Percentiles rank a stretch among this genome's conserved stretches.
These are phyloP conservation scores for Fusarium sp. DNA, from an alignment of 2,329 filamentous ascomycete genomes.

Conservation along the genomic window DNA sequence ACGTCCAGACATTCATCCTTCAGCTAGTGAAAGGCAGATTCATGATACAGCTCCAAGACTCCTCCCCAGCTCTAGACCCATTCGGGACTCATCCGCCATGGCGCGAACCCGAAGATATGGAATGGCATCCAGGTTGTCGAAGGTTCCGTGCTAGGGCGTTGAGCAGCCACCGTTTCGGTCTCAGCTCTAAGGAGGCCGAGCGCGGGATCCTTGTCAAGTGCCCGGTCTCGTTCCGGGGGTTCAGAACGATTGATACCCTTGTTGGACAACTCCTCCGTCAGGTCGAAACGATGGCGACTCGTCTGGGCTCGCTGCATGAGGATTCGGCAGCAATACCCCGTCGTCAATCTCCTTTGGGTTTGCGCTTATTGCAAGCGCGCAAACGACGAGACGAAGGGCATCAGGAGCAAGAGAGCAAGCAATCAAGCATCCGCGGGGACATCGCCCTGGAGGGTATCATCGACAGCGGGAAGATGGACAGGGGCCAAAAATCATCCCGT, in stretches of 20 bases:
- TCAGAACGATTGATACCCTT: slow-evolving; percentile 18
- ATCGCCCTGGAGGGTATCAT: slow-evolving; percentile 2
- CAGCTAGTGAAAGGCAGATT: slow-evolving; percentile 16
- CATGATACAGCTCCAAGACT: slow-evolving; percentile 9
- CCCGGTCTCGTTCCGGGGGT: not conserved
- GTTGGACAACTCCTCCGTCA: slow-evolving; percentile 9
- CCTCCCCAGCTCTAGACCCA: slow-evolving; percentile 12
- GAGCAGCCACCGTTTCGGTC: slow-evolving; percentile 38
- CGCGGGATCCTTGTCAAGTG: slow-evolving; percentile 21
- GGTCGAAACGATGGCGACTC: slow-evolving; percentile 9
- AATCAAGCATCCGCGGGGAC: not conserved
- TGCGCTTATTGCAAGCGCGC: slow-evolving; percentile 5
- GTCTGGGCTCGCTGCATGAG: not conserved
- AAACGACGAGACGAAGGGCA: not conserved
- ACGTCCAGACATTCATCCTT: not conserved
- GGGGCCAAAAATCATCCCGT: slow-evolving; percentile 3
- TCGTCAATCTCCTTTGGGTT: slow-evolving; percentile 21
- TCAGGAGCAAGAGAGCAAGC: not conserved
- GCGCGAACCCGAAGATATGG: slow-evolving; percentile 35
- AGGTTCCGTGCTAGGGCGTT: slow-evolving; percentile 9
- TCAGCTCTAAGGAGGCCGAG: slow-evolving; percentile 34
- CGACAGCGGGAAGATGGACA: slow-evolving; percentile 18
- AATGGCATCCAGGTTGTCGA: slow-evolving; percentile 18
- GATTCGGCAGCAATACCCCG: slow-evolving; percentile 2
- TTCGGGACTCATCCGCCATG: slow-evolving; percentile 18